Base-by-base conservation (phyloP, 192 early-diverging fungal genomes). In the Radiomyces spectabilis region DNA sequence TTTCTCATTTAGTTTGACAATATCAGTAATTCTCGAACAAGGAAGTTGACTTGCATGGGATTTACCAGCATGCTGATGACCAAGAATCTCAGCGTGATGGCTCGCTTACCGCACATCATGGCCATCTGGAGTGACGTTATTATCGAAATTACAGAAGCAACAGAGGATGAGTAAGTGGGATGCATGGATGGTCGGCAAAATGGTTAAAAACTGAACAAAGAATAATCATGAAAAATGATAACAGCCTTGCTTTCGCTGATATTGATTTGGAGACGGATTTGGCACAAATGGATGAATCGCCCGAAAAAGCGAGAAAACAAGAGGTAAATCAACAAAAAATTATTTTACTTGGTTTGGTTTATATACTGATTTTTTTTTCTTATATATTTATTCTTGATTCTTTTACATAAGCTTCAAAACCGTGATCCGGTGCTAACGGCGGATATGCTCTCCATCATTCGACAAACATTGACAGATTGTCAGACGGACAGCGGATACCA, bases 11-110 rank as follows among this genome's bases (percentile, higher is more conserved):
- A 91, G 86, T 88, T 84, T 75, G 89, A 92, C 68, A 80, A 80
- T 18, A 74, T 89, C 41, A 77, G 81, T 6, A 83, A 89, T 44
- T 69, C 78, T 10, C 80, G 81, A 41, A 73, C 83, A 52, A 68
- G 83, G 21, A 88, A 88, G 57, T 61, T 86, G 16, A 69, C 68
- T 51, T 79, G 78, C 5, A 83, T 88, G 71, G 81, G 64, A 2
- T 57, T 84, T 40, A 74, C 78, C 13, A 71, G 77, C 10, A 55
- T 90, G 46, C 69, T 79, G 5, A 48, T 68, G 5, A 78, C 81
- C 0, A 70, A 70, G 2, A 55, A 80, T 41, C 63, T 76, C 13
- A 26, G 57, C 1, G 68, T 84, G 0, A 33, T 85, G n/a, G 45
- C 56, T 1, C 55, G 61, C n/a, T 50, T 87, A 29, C 57, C 72